A percentile compares a stretch with the other conserved stretches of the same genome.
Evolutionary conservation across 2,329 filamentous ascomycete genomes (phyloP).

Genomic region (Monosporascus sp.): DNA sequence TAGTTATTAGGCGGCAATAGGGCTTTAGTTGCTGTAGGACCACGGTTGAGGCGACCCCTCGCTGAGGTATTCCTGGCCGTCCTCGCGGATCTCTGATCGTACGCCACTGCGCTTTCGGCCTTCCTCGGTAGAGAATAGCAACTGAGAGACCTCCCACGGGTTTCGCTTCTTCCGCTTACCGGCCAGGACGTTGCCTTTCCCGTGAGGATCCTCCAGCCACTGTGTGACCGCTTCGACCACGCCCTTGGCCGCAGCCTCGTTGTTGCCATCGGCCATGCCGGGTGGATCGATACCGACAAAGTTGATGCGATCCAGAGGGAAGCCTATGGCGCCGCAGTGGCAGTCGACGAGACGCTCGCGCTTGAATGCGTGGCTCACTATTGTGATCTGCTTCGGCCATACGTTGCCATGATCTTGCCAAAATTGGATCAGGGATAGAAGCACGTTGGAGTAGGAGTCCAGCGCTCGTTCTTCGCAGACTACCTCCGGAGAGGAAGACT

Average conservation of each 20-base stretch:
- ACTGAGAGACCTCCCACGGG: slow-evolving; percentile 41
- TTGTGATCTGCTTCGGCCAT: slow-evolving; percentile 56
- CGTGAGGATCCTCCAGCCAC: slow-evolving; percentile 50
- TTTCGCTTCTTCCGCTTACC: slow-evolving; percentile 47
- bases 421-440: slow-evolving; percentile 63
- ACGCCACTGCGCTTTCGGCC: slow-evolving; percentile 33
- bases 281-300: slow-evolving; percentile 64
- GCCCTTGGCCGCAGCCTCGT: slow-evolving; percentile 37
- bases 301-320: slow-evolving; percentile 36
- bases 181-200: slow-evolving; percentile 37
- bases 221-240: slow-evolving; percentile 38
- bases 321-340: slow-evolving; percentile 60
- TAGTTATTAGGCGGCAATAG: background rate
- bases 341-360: slow-evolving; percentile 53
- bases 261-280: slow-evolving; percentile 31
- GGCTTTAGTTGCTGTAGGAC: slow-evolving; percentile 14
- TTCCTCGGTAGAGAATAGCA: slow-evolving; percentile 35
- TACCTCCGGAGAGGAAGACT: slow-evolving; percentile 30
- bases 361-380: slow-evolving; percentile 70
- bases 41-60: slow-evolving; percentile 36
- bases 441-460: slow-evolving; percentile 80
- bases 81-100: slow-evolving; percentile 24
- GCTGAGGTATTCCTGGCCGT: slow-evolving; percentile 36
- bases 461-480: slow-evolving; percentile 66
- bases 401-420: slow-evolving; percentile 41